Conservation (phyloP, 768 basidiomycete species). For the Termitomyces sp. region DNA sequence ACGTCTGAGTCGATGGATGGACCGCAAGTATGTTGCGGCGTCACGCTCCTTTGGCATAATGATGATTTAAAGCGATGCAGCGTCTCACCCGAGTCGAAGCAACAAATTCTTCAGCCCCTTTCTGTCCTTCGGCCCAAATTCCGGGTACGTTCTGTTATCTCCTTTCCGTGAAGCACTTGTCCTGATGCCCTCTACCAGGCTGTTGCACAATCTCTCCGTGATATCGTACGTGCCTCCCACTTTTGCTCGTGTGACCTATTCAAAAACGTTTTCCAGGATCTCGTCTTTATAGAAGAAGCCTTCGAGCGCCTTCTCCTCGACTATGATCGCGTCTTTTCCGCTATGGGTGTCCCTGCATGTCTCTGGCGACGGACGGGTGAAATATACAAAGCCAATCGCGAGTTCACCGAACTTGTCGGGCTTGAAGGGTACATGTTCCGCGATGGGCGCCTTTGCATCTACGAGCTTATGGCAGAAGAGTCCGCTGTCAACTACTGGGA, state of each 20-base stretch:
- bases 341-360: slow-evolving; percentile 96
- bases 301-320: slow-evolving; percentile 94
- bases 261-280: slow-evolving; percentile 49
- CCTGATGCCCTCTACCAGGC: slow-evolving; percentile 36
- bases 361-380: slow-evolving; percentile 96
- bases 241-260: slow-evolving; percentile 1
- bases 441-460: slow-evolving; percentile 94
- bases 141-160: slow-evolving; percentile 43
- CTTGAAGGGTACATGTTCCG: slow-evolving; percentile 85
- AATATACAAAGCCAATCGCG: slow-evolving; percentile 97
- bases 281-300: slow-evolving; percentile 96
- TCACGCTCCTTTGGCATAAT: not conserved
- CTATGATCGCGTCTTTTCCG: slow-evolving; percentile 91
- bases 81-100: slow-evolving; percentile 87
- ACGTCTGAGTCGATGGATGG: slow-evolving; percentile 91
- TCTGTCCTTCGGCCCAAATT: slow-evolving; percentile 85
- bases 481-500: slow-evolving; percentile 98
- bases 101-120: slow-evolving; percentile 87
- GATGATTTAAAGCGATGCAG: slow-evolving; percentile 30
- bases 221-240: slow-evolving; percentile 50
- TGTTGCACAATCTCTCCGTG: slow-evolving; percentile 79
- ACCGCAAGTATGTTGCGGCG: slow-evolving; percentile 60
- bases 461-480: slow-evolving; percentile 98
- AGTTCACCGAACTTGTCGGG: slow-evolving; percentile 89
- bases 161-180: not conserved